phyloP scores from a whole-genome alignment of 768 basidiomycete genomes.

The Tylopilus felleus region DNA sequence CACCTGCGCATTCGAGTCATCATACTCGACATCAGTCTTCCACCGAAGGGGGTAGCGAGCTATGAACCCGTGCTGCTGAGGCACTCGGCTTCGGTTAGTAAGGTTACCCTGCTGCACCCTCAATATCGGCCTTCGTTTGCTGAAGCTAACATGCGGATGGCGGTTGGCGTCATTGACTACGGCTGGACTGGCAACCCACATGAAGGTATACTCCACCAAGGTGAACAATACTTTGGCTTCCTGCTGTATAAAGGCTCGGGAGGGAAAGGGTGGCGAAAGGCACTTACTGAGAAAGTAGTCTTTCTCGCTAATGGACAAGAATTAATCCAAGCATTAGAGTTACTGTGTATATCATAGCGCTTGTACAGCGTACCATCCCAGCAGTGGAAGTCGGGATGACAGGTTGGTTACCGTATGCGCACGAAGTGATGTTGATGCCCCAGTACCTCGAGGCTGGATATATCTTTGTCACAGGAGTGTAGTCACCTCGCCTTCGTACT shows the following conservation, averaged over 20 bases:
- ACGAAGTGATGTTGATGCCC: too few species aligned
- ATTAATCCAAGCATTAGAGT: constrained; percentile 5
- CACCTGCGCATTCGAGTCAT: constrained; percentile 9
- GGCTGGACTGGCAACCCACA: constrained; percentile 13
- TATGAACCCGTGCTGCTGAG: background rate
- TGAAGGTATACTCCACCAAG: constrained; percentile 5
- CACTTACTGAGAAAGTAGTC: constrained; percentile 16
- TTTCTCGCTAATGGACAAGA: constrained; percentile 10
- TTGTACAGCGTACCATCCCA: background rate
- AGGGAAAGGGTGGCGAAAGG: constrained; percentile 6
- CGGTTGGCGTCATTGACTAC: constrained; percentile 22
- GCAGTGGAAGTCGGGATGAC: too few species aligned
- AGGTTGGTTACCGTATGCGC: too few species aligned
- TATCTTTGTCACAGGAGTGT: too few species aligned
- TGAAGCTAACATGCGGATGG: constrained; percentile 1
- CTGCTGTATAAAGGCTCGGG: constrained; percentile 8
- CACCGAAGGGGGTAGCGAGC: background rate
- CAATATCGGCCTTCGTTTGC: background rate
- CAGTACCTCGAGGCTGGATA: too few species aligned
- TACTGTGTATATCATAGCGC: background rate
- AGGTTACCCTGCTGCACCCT: constrained; percentile 2
- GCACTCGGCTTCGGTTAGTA: constrained; percentile 1
- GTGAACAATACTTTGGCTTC: constrained; percentile 17
- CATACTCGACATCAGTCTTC: constrained; percentile 8
- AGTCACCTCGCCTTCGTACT: too few species aligned